These are phyloP conservation scores for Yarrowia hollandica DNA, from an alignment of 805 yeast genomes.

Conservation along the genomic window DNA sequence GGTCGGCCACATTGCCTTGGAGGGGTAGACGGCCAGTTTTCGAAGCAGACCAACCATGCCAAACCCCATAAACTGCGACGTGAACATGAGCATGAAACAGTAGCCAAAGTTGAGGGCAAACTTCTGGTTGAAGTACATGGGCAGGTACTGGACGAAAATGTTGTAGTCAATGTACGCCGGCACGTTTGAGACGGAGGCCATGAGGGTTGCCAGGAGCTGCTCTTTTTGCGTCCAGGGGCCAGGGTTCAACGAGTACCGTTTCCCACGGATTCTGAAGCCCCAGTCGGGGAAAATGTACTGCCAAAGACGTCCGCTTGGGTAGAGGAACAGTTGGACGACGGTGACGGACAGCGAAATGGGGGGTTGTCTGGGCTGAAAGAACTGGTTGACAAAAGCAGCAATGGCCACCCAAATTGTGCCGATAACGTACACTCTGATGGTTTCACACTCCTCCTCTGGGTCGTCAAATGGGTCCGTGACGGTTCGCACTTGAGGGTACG, in stretches of 20 bases:
- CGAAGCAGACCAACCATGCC: constrained; percentile 57
- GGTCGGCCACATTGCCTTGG: constrained; percentile 49
- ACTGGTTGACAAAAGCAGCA: constrained; percentile 37
- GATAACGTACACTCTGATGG: constrained; percentile 46
- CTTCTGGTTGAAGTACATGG: constrained; percentile 29
- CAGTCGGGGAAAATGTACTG: constrained; percentile 34
- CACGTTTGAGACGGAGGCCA: constrained; percentile 47
- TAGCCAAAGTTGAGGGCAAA: constrained; percentile 39
- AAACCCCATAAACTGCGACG: constrained; percentile 55
- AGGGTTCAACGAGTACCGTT: constrained; percentile 49
- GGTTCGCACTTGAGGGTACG: constrained; percentile 68
- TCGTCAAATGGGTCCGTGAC: constrained; percentile 55
- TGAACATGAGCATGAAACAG: constrained; percentile 48
- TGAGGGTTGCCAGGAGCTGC: constrained; percentile 57
- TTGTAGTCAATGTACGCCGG: constrained; percentile 30
- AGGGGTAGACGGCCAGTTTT: constrained; percentile 50
- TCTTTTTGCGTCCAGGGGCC: constrained; percentile 64
- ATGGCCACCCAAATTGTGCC: constrained; percentile 40
- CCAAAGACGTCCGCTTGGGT: constrained; percentile 52
- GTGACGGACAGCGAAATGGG: constrained; percentile 50
- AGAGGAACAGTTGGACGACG: constrained; percentile 58
- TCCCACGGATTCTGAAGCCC: constrained; percentile 40
- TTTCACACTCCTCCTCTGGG: constrained; percentile 49
- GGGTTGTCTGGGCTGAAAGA: constrained; percentile 56
- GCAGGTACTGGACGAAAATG: constrained; percentile 29